Evolutionary conservation across 768 basidiomycete genomes (phyloP).

Genomic region (Pholiota microspora): DNA sequence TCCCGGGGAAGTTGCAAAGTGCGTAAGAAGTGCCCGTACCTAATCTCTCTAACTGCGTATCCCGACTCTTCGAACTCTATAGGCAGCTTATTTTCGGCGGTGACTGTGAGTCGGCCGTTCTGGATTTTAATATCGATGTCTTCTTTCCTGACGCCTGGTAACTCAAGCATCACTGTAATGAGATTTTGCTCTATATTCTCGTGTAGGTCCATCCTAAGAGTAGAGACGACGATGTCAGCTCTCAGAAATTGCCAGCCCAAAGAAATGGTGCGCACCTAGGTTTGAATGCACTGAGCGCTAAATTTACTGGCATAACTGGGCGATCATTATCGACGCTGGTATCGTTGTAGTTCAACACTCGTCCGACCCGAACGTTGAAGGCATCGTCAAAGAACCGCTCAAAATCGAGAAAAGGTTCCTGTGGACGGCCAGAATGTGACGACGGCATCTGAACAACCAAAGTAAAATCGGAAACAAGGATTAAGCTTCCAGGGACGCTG

Average conservation of each 20-base stretch:
- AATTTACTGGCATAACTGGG: background rate
- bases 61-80: slow-evolving; percentile 4
- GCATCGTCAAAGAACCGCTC: slow-evolving; percentile 6
- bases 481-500: background rate
- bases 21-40: slow-evolving; percentile 6
- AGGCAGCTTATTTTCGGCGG: slow-evolving; percentile 4
- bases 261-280: background rate
- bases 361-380: background rate
- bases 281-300: slow-evolving; percentile 6
- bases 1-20: background rate
- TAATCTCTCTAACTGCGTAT: slow-evolving; percentile 4
- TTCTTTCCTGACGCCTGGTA: slow-evolving; percentile 3
- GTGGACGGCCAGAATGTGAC: background rate
- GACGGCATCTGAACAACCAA: background rate
- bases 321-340: background rate
- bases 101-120: slow-evolving; percentile 1
- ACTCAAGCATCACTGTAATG: slow-evolving; percentile 3
- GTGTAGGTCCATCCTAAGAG: slow-evolving; percentile 3
- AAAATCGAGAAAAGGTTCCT: slow-evolving; percentile 5
- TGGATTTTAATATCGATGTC: slow-evolving; percentile 2
- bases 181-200: slow-evolving; percentile 2
- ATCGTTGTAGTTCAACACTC: background rate
- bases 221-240: background rate
- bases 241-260: background rate
- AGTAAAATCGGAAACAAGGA: background rate